These are phyloP conservation scores for Ceratobasidium theobromae DNA, from an alignment of 1,284 basidiomycete genomes.

Conservation along the genomic window DNA sequence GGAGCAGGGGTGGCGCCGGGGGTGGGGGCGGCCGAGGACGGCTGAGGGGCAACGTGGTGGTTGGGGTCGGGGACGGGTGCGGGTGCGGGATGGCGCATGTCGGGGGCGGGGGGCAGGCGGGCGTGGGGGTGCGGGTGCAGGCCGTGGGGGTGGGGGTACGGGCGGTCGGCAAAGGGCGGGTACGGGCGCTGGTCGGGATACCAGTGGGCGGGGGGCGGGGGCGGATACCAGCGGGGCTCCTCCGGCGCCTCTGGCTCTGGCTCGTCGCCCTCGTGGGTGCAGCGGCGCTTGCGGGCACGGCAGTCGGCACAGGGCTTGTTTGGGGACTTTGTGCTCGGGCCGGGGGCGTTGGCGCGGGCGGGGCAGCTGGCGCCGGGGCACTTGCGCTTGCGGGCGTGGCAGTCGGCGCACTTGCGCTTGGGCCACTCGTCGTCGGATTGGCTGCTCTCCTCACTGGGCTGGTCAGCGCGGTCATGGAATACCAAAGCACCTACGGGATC, in stretches of 20 bases:
- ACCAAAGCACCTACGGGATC: conserved; percentile 6
- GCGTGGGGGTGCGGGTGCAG: conserved; percentile 32
- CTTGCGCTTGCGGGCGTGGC: conserved; percentile 30
- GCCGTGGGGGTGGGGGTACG: conserved; percentile 20
- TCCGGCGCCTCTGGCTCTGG: not conserved
- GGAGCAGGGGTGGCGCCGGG: conserved; percentile 16
- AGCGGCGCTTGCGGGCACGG: conserved; percentile 24
- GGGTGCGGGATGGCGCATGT: conserved; percentile 35
- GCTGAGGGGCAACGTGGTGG: conserved; percentile 31
- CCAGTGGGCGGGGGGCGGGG: not conserved
- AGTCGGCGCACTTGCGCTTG: conserved; percentile 25
- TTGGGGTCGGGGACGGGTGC: conserved; percentile 30
- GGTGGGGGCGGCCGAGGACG: conserved; percentile 24
- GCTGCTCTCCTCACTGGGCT: conserved; percentile 2
- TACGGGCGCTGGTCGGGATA: conserved; percentile 35
- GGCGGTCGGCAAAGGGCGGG: conserved; percentile 4
- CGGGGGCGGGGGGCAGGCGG: conserved; percentile 31
- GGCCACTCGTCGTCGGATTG: conserved; percentile 23
- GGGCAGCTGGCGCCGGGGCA: conserved; percentile 24
- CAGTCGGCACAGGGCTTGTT: conserved; percentile 20
- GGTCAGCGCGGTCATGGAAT: not conserved
- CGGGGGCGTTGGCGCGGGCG: not conserved
- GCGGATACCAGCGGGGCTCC: not conserved
- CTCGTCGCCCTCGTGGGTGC: not conserved
- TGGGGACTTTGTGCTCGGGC: conserved; percentile 4